Conservation (phyloP, 768 basidiomycete genomes). For the Roridomyces roridus region DNA sequence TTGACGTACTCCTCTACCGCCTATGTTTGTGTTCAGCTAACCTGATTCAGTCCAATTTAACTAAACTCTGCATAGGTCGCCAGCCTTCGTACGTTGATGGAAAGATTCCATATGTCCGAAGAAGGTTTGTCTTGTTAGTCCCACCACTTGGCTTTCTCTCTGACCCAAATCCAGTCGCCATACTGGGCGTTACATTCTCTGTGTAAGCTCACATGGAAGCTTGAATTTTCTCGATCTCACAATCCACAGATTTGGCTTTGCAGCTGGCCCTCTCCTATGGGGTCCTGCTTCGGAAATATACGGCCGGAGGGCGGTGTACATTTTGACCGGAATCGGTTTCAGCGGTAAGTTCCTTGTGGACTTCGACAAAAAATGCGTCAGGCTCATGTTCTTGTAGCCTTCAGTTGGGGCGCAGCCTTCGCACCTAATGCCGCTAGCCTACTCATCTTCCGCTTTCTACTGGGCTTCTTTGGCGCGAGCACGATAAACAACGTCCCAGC, state of each 20-base stretch:
- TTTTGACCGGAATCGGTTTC: constrained; percentile 1
- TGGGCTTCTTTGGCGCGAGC: constrained; percentile 18
- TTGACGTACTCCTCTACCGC: constrained; percentile 20
- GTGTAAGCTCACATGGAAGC: constrained; percentile 2
- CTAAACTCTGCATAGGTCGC: constrained; percentile 9
- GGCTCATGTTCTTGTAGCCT: not conserved
- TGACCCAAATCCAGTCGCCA: not conserved
- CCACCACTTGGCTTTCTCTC: not conserved
- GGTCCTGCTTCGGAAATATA: constrained; percentile 32
- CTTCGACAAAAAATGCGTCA: not conserved
- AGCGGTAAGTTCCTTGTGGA: constrained; percentile 13
- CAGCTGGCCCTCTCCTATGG: constrained; percentile 24
- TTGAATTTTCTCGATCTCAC: no score
- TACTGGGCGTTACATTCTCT: constrained; percentile 1
- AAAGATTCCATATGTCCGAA: constrained; percentile 2
- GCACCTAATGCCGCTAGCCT: constrained; percentile 12
- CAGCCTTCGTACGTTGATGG: constrained; percentile 1
- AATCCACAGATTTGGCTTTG: constrained; percentile 17
- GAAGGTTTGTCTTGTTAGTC: not conserved
- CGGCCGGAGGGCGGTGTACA: constrained; percentile 22
- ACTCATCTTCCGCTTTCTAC: constrained; percentile 22
- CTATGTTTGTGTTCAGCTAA: constrained; percentile 16
- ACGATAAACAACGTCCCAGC: constrained; percentile 22
- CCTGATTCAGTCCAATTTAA: not conserved
- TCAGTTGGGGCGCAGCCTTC: constrained; percentile 20